These are phyloP conservation scores for Boletus insuetus DNA, from an alignment of 768 basidiomycete species.

Conservation along the genomic window DNA sequence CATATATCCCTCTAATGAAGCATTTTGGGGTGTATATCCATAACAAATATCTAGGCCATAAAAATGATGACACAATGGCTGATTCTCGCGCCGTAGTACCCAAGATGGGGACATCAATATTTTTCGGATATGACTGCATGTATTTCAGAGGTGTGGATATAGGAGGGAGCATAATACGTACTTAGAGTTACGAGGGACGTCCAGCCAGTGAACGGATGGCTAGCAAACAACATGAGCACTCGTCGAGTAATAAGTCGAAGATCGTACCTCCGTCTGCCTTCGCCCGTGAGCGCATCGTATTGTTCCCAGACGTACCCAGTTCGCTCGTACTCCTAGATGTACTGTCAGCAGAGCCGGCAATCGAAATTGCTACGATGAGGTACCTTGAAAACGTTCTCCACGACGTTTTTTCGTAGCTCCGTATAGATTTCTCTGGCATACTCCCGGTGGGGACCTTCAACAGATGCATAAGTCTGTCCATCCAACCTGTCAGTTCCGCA, in stretches of 20 bases:
- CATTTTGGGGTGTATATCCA: too few species aligned
- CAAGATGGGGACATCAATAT: constrained; percentile 38
- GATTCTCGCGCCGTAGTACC: neutral
- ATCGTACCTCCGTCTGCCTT: constrained; percentile 80
- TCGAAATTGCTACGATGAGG: neutral
- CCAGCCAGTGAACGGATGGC: constrained; percentile 98
- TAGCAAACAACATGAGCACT: constrained; percentile 29
- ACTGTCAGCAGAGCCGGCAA: constrained; percentile 4
- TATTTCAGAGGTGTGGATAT: constrained; percentile 3
- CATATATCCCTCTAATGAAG: too few species aligned
- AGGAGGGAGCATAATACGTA: constrained; percentile 42
- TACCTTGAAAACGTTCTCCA: constrained; percentile 79
- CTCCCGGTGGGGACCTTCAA: constrained; percentile 77
- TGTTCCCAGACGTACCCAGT: constrained; percentile 99
- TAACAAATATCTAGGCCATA: too few species aligned
- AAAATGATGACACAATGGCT: neutral
- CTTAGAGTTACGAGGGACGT: constrained; percentile 86
- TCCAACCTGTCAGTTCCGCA: neutral
- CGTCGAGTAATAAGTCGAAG: neutral
- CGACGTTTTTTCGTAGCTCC: constrained; percentile 76
- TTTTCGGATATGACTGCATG: constrained; percentile 64
- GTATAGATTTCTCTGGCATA: constrained; percentile 76
- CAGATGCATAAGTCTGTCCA: constrained; percentile 67
- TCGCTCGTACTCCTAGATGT: constrained; percentile 75
- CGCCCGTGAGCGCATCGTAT: constrained; percentile 81